Evolutionary conservation across 306 rosid genomes (phyloP), one percentile per base, ranked within the genome.

Genomic region (Cicer chorassanicum): DNA sequence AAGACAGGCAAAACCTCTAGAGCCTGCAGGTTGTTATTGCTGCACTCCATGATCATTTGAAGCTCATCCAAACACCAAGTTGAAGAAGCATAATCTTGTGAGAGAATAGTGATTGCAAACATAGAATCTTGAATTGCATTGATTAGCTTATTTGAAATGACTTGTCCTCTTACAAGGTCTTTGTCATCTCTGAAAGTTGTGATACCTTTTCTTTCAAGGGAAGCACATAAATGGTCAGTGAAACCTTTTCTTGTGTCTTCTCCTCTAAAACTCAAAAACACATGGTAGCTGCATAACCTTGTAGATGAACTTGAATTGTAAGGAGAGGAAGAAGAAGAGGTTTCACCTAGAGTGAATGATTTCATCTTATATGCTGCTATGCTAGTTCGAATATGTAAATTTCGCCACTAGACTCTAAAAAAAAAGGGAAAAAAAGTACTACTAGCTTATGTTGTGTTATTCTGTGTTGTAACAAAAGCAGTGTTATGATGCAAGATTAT

Each of bases 21-120:
- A 6, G 6, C 46, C 1, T 57, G 39, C 2, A 24, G 41, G 12
- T 12, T 12, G 4, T 12, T 36, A 3, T 51, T 50, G 19, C 11
- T 9, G 2, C 75, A 70, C 75, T 70, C 65, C 11, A 70, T 42
- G 36, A 70, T 70, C 75, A 16, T 70, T 54, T 70, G 65, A 6
- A 70, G 53, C 40, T 70, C 75, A 39, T 70, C 75, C 75, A 70
- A 70, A 70, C 65, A 70, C 75, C 75, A 53, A 16, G 40, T 15
- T 14, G 74, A 69, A 8, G 46, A 49, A 69, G 74, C 74, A 70
- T 70, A 70, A 6, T 51, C 59, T 50, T 49, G 63, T 53, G 75
- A 51, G 18, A 70, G 50, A 11, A 70, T 18, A 18, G 62, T 29
- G 4, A 70, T 39, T 4, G 64, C 75, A 70, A 70, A 51, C 75